These are phyloP conservation scores for Filobasidium wieringae DNA, from an alignment of 768 basidiomycete species.

Conservation along the genomic window DNA sequence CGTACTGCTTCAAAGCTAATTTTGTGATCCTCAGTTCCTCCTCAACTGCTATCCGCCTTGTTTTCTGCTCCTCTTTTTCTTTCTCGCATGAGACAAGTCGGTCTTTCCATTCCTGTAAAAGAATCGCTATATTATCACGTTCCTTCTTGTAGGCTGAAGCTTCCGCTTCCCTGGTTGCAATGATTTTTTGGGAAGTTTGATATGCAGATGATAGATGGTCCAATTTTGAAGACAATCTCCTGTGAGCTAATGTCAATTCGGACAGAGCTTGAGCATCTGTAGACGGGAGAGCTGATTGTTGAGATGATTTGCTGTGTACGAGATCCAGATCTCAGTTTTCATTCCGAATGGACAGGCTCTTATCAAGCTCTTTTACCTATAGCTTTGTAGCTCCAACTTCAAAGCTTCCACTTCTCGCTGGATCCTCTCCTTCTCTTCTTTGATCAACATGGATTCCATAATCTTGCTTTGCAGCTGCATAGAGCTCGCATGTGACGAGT, in stretches of 20 bases:
- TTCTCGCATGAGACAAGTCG: slow-evolving; percentile 27
- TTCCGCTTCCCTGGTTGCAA: not conserved
- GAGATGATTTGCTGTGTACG: slow-evolving; percentile 1
- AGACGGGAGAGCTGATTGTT: slow-evolving; percentile 16
- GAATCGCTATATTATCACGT: slow-evolving; percentile 22
- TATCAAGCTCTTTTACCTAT: not conserved
- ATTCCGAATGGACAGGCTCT: not conserved
- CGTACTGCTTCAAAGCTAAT: not conserved
- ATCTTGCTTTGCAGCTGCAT: slow-evolving; percentile 36
- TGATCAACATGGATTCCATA: slow-evolving; percentile 28
- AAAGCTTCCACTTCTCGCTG: slow-evolving; percentile 23
- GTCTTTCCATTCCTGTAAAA: slow-evolving; percentile 23
- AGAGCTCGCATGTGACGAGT: slow-evolving; percentile 27
- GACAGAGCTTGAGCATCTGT: slow-evolving; percentile 23
- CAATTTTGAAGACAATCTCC: slow-evolving; percentile 33
- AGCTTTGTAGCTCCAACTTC: slow-evolving; percentile 15
- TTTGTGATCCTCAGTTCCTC: slow-evolving; percentile 31
- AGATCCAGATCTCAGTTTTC: not conserved
- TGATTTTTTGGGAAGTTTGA: not conserved
- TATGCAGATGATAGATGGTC: slow-evolving; percentile 5
- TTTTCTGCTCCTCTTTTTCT: slow-evolving; percentile 30
- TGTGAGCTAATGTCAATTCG: slow-evolving; percentile 37
- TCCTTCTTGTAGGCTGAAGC: slow-evolving; percentile 14
- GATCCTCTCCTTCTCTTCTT: slow-evolving; percentile 4
- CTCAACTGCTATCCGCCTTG: slow-evolving; percentile 24